Base-by-base conservation (phyloP, 2,329 filamentous ascomycete genomes). In the Ophiostoma novo-ulmi region DNA sequence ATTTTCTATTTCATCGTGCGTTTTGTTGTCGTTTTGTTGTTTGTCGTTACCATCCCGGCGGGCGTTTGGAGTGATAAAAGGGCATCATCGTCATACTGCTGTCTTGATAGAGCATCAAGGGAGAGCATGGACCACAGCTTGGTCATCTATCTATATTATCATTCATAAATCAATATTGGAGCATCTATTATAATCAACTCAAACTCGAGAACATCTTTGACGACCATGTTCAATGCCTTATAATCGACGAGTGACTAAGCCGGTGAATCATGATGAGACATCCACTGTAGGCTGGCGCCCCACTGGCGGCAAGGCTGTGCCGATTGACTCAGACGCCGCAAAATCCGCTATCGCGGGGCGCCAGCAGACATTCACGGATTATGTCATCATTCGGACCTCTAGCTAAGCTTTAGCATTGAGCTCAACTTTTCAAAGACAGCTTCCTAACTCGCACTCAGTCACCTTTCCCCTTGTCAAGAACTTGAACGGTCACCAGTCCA, bases 61-160 rank as follows among this genome's bases (percentile, higher is more conserved):
- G 63, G 63, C 63, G 63, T 65, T 65, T 65, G 61, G 61, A 65
- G 61, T 65, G 36, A 38, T 39, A 22, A 38, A 63, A 36, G 58
- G 61, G 7, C 11, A 38, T 38, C 26, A 17, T 39, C 20, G 31
- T 64, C 35, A 38, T 64, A 58, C 35, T 64, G 31, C 61, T 35
- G 35, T n/a, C 63, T 39, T 65, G 36, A 39, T 39, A 65, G 63
- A 39, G 63, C 63, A 65, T 39, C 36, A 65, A n/a, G 31, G 17
- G 14, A n/a, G 58, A 31, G 58, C 26, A 38, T 39, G 61, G 61
- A 65, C 17, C 35, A 39, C 61, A 39, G 52, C 52, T 26, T 14
- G 31, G 61, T 65, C 61, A 65, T 65, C 61, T 20, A 64, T 64
- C 13, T 48, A n/a, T 5, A 65, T 26, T 7, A 36, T 36, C 13